phyloP scores from a whole-genome alignment of 1,284 basidiomycete genomes.

The Trichosporon sp. region DNA sequence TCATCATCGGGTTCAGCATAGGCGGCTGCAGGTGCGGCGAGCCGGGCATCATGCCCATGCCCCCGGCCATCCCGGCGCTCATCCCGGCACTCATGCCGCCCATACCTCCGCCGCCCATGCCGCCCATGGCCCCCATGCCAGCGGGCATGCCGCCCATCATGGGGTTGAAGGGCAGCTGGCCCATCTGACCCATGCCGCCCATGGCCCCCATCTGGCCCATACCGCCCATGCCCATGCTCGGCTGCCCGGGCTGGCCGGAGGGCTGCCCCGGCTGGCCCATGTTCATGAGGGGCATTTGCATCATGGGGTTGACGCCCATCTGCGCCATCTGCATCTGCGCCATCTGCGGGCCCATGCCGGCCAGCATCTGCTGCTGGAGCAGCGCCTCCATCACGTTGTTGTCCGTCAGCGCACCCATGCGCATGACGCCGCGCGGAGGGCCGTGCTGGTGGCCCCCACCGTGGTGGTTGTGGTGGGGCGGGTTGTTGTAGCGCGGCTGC shows the following conservation, averaged over 20 bases:
- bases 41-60: background rate
- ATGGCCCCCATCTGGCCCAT: conserved; percentile 1
- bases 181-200: conserved; percentile 11
- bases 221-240: background rate
- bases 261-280: conserved; percentile 24
- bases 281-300: conserved; percentile 24
- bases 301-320: conserved; percentile 19
- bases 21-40: conserved; percentile 5
- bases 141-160: background rate
- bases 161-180: conserved; percentile 10
- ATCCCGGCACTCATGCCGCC: background rate
- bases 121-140: background rate
- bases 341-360: conserved; percentile 4
- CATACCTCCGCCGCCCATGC: background rate
- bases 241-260: background rate
- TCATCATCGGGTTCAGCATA: conserved; percentile 1
- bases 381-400: background rate
- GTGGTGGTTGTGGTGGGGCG: background rate
- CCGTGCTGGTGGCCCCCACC: background rate
- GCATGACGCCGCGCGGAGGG: conserved; percentile 11
- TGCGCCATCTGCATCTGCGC: conserved; percentile 10
- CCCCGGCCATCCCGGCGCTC: background rate
- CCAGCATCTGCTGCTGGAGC: background rate
- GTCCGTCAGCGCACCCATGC: conserved; percentile 17
- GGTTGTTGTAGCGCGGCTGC: background rate